Base-by-base conservation (phyloP, 345 rosid genomes). In the Eutrema heterophyllum region DNA sequence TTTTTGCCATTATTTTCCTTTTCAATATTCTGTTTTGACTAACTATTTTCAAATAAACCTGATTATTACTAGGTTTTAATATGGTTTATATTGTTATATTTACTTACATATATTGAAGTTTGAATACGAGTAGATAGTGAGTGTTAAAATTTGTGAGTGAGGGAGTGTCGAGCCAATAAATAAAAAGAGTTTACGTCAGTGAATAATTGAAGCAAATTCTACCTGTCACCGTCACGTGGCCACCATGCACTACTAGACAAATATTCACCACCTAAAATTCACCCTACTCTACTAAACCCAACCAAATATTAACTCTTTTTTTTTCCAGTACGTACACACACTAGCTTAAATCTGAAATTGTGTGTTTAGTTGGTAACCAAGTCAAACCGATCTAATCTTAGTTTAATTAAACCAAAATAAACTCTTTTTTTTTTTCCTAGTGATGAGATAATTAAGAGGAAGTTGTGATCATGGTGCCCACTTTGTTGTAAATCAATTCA, bases 191-290 rank as follows among this genome's bases (percentile, higher is more conserved):
- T 30, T 29, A 40, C 45, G 53, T 63, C 69, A 18, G 64, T 73
- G 64, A 52, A 36, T 30, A 52, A 36, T 30, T 21, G 7, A 33
- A 9, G 13, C 24, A 53, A 64, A 15, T 64, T 64, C 13, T 38
- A 32, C 41, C 16, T 6, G 45, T 30, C 26, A 67, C 16, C 15
- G 33, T 68, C 63, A 75, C 73, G 63, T 67, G 73, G 68, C 56
- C 30, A 59, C 46, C 62, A 51, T 33, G 55, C 62, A 58, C 73
- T 27, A 58, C 15, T 48, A 41, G 61, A 58, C 72, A 66, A 74
- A 29, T 16, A 73, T 36, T 41, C 70, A 32, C 45, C 33, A 72
- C 76, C 76, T 72, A 52, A 62, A 30, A 35, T 72, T 53, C 70
- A 72, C 56, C 64, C 7, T 64, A 53, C 30, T 53, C n/a, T 72